These are phyloP conservation scores for Xylaria sp. DNA, from an alignment of 2,329 filamentous ascomycete genomes.

Conservation along the genomic window DNA sequence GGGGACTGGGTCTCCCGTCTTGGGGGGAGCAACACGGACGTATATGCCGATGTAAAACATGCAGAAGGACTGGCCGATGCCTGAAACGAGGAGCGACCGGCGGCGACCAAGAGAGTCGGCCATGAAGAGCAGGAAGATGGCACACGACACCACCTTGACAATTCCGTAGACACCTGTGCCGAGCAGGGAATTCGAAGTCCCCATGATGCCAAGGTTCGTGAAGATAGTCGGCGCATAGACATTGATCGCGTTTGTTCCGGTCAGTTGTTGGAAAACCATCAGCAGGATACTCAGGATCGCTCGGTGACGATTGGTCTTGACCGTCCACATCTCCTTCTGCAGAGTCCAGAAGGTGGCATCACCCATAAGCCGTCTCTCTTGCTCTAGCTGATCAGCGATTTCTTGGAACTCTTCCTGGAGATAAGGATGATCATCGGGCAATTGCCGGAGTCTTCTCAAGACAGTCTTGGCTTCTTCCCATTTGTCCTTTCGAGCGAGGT, in stretches of 20 bases:
- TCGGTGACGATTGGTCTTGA: conserved; percentile 70
- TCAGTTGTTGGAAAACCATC: conserved; percentile 79
- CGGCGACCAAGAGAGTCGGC: conserved; percentile 69
- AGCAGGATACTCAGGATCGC: conserved; percentile 69
- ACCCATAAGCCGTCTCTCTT: conserved; percentile 67
- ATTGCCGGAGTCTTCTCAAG: conserved; percentile 65
- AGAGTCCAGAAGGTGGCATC: conserved; percentile 65
- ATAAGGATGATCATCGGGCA: conserved; percentile 63
- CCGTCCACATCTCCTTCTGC: conserved; percentile 71
- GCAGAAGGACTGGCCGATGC: conserved; percentile 66
- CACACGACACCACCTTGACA: conserved; percentile 68
- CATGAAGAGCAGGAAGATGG: conserved; percentile 67
- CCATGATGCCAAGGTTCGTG: conserved; percentile 51
- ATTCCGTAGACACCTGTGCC: conserved; percentile 72
- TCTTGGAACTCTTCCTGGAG: conserved; percentile 69
- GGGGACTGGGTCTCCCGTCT: conserved; percentile 60
- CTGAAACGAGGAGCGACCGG: conserved; percentile 66
- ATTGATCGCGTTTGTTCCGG: conserved; percentile 59
- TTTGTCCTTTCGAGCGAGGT: conserved; percentile 70
- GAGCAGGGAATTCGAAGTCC: conserved; percentile 64
- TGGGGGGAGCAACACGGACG: conserved; percentile 66
- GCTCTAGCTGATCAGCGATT: conserved; percentile 69
- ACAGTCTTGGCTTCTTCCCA: conserved; percentile 70
- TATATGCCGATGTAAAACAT: conserved; percentile 76
- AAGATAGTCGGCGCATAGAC: conserved; percentile 50